Evolutionary conservation across 2,329 filamentous ascomycete species (phyloP).

Genomic region (Pezizomycotina sp.): DNA sequence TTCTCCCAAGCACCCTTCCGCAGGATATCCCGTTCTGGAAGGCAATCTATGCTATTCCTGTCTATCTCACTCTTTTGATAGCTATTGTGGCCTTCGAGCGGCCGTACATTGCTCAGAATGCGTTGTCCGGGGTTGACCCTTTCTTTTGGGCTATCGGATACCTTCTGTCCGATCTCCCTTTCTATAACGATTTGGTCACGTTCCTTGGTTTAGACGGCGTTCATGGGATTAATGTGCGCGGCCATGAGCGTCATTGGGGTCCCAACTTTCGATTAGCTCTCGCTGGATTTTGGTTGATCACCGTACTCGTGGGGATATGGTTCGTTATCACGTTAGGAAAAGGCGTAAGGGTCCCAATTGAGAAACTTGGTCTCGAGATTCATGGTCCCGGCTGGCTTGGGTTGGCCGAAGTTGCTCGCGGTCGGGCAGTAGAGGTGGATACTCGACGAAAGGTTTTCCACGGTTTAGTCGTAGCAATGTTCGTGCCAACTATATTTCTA

Average conservation of each 20-base stretch:
- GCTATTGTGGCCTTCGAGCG: constrained; percentile 58
- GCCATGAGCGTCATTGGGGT: constrained; percentile 17
- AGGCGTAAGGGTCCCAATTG: constrained; percentile 11
- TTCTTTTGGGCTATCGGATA: constrained; percentile 89
- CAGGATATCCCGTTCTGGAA: constrained; percentile 60
- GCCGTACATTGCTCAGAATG: constrained; percentile 47
- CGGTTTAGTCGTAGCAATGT: constrained; percentile 95
- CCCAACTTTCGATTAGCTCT: constrained; percentile 23
- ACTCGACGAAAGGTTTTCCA: constrained; percentile 95
- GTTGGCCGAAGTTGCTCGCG: constrained; percentile 61
- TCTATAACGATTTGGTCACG: constrained; percentile 47
- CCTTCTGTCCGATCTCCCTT: constrained; percentile 59
- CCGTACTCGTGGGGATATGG: constrained; percentile 13
- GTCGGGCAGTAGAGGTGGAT: constrained; percentile 77
- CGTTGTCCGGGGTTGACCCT: constrained; percentile 58
- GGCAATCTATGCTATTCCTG: constrained; percentile 66
- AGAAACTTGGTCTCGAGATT: constrained; percentile 14
- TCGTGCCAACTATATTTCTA: constrained; percentile 69
- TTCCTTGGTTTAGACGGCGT: constrained; percentile 25
- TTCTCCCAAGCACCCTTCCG: constrained; percentile 54
- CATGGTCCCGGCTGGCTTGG: constrained; percentile 36
- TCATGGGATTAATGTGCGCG: constrained; percentile 61
- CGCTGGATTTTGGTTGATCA: constrained; percentile 30
- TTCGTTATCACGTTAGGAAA: constrained; percentile 12
- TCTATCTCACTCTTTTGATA: constrained; percentile 50